Evolutionary conservation across 2,329 filamentous ascomycete species (phyloP), one percentile per base, ranked within the genome.

Genomic region (Coleophoma cylindrospora): DNA sequence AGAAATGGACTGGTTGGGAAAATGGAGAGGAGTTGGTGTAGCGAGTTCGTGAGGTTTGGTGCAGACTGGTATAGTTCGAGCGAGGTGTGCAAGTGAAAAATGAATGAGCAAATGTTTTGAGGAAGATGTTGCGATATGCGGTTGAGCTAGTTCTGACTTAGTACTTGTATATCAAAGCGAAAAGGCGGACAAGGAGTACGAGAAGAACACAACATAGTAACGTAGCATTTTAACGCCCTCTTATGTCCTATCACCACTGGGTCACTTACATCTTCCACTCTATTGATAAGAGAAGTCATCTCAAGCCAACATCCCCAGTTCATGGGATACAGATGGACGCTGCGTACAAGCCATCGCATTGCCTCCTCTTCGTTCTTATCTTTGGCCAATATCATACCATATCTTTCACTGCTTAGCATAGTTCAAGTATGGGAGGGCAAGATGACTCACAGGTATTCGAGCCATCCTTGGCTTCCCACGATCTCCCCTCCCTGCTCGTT

Each of bases 251-350:
- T 27, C 9, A 27, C 27, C 9, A 10, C 9, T 27, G 27, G 27
- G 4, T 27, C 15, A 73, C 83, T 69, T 69, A 94, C 86, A 68
- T 96, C 89, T 67, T 96, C 91, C 9, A 87, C 78, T 34, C 87
- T 84, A 34, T 83, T 81, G 52, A 96, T 81, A 22, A 97, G 75
- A 37, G 84, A 84, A 4, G 88, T 89, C 67, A 99, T 81, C 70
- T 99, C 94, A 51, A 94, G 79, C 94, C 94, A 99, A 54, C 91
- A 91, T 8, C 91, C 90, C 94, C 94, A 99, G 64, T 97, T 96
- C 80, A 91, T 96, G 1, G 91, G 89, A 61, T 91, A 95, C 38
- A 90, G 73, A 65, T 95, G 88, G 10, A 96, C 89, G 63, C 91
- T 96, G 55, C 83, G 80, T 47, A 96, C 75, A n/a, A 99, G 77